These are phyloP conservation scores for Saccharomycopsis fermentans DNA, from an alignment of 805 yeast species.

Conservation along the genomic window DNA sequence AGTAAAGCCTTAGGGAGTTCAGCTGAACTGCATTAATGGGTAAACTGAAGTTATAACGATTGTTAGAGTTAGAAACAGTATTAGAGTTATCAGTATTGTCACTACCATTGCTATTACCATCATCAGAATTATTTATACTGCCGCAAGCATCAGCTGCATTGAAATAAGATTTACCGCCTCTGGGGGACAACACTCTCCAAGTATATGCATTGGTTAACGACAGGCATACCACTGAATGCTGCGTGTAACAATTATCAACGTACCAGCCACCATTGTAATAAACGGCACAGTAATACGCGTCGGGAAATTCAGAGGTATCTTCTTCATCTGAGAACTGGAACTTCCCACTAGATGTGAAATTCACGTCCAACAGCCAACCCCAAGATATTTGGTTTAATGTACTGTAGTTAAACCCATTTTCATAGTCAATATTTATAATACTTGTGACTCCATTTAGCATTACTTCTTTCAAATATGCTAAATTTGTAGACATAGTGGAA, in stretches of 20 bases:
- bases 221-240: constrained; percentile 48
- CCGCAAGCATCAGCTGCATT: constrained; percentile 31
- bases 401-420: neutral
- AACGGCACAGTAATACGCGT: constrained; percentile 16
- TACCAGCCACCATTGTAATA: constrained; percentile 39
- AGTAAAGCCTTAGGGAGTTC: constrained; percentile 19
- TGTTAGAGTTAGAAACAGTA: constrained; percentile 24
- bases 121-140: constrained; percentile 23
- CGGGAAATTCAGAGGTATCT: neutral
- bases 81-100: constrained; percentile 28
- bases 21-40: constrained; percentile 46
- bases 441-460: constrained; percentile 5
- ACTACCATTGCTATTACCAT: constrained; percentile 21
- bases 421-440: neutral
- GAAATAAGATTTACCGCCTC: constrained; percentile 33
- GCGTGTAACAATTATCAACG: constrained; percentile 55
- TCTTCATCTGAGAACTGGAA: neutral
- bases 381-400: constrained; percentile 4
- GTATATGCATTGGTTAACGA: constrained; percentile 26
- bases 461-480: neutral
- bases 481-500: neutral
- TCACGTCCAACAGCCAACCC: constrained; percentile 9
- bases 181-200: constrained; percentile 32
- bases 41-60: constrained; percentile 30
- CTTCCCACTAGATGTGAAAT: neutral